Percentiles rank a stretch among this genome's conserved stretches.
Evolutionary conservation across 352 stramenopile genomes (phyloP).

Genomic region (Thraustotheca clavata): DNA sequence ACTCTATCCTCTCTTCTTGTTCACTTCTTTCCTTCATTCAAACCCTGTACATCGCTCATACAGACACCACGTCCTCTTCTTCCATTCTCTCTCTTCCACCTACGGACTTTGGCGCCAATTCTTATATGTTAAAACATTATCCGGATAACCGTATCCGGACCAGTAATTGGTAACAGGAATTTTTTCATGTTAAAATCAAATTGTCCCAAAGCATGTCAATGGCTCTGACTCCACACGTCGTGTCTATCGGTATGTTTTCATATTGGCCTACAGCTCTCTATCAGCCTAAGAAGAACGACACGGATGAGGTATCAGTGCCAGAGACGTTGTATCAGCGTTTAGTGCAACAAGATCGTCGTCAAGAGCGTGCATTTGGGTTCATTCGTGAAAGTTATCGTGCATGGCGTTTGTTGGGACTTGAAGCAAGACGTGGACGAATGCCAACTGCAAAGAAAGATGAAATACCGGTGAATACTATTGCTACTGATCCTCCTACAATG

Average conservation of each 20-base stretch:
- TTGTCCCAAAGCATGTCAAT: no score
- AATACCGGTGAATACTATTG: not conserved
- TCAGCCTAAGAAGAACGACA: not conserved
- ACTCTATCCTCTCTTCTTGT: no score
- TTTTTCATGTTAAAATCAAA: no score
- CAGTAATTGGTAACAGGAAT: no score
- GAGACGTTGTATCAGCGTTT: slow-evolving; percentile 16
- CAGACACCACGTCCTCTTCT: not conserved
- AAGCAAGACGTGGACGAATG: no score
- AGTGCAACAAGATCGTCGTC: slow-evolving; percentile 9
- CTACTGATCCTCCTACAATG: not conserved
- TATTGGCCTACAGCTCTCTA: slow-evolving; percentile 18
- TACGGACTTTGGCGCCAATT: not conserved
- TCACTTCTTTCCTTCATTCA: no score
- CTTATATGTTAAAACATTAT: not conserved
- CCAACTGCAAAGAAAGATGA: not conserved
- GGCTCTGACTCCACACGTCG: slow-evolving; percentile 14
- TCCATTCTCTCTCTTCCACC: not conserved
- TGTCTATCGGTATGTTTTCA: slow-evolving; percentile 20
- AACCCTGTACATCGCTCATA: not conserved
- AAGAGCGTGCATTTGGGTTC: slow-evolving; percentile 19
- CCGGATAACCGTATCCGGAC: no score
- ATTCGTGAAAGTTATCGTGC: slow-evolving; percentile 20
- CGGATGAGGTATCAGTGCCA: slow-evolving; percentile 7
- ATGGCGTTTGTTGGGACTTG: not conserved